Evolutionary conservation across 331 rosid species (phyloP), one percentile per base, ranked within the genome.

Genomic region (Quercus lobata): DNA sequence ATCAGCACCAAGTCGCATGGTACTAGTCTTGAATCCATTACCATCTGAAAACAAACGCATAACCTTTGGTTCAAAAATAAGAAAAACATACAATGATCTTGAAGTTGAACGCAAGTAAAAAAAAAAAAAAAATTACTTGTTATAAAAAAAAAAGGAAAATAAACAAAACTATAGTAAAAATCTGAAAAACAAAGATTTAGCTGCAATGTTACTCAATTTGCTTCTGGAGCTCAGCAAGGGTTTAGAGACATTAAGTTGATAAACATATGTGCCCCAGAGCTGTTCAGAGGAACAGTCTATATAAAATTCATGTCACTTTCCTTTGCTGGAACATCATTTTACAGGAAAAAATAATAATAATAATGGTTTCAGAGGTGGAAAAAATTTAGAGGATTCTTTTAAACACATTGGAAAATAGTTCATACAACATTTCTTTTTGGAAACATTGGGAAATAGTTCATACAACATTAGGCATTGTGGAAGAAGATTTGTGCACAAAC

Each of bases 11-110:
- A 95, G 79, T 76, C 99, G 88, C 97, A 95, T 95, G 49, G 98
- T 95, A 82, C 99, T 93, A 49, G 99, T 95, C 91, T 95, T 95
- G 89, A 95, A 95, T 75, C 99, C 99, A 89, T 95, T 95, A 73
- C 99, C 99, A 91, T 95, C 99, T 95, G 80, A 52, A 86, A 75
- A 24, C 18, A 76, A 29, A 76, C 61, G 65, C 17, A 30, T 57
- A 27, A 16, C 30, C 29, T 66, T 66, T n/a, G 52, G 9, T 55
- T 70, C 37, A 57, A 78, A 35, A 72, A 71, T 49, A 71, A 52
- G 24, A 73, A 60, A 61, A 46, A 72, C 54, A 66, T 4, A 52
- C 41, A 76, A 75, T 55, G 60, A 75, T 46, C 75, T 68, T 8
- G 27, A 15, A 73, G 65, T 61, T 80, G 32, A 81, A 61, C 53